phyloP scores from a whole-genome alignment of 2,329 filamentous ascomycete species.

The Annulohypoxylon truncatum region DNA sequence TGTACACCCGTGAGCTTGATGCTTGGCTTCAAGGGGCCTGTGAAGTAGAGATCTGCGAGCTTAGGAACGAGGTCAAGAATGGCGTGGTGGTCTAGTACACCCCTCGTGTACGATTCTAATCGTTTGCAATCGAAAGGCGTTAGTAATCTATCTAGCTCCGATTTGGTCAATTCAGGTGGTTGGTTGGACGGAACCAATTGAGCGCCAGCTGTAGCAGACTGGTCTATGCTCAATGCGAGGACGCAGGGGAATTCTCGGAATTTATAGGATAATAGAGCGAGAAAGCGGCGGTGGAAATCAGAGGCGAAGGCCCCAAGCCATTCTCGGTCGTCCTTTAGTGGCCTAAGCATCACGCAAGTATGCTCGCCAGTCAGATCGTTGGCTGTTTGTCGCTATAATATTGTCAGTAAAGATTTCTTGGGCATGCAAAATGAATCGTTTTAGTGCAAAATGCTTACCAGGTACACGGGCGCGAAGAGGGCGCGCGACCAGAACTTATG shows the following conservation, averaged over 20 bases:
- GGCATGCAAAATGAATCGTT: not conserved
- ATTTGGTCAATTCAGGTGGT: slow-evolving; percentile 72
- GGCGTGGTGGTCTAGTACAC: slow-evolving; percentile 97
- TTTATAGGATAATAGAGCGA: slow-evolving; percentile 89
- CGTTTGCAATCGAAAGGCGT: slow-evolving; percentile 96
- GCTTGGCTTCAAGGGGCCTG: slow-evolving; percentile 73
- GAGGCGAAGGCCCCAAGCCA: slow-evolving; percentile 93
- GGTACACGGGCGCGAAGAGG: slow-evolving; percentile 87
- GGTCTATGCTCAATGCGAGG: slow-evolving; percentile 86
- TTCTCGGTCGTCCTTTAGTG: slow-evolving; percentile 77
- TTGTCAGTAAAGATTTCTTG: slow-evolving; percentile 10
- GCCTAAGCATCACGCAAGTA: slow-evolving; percentile 95
- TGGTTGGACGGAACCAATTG: slow-evolving; percentile 70
- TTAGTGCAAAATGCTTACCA: slow-evolving; percentile 53
- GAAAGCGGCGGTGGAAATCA: slow-evolving; percentile 95
- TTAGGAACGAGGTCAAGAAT: slow-evolving; percentile 91
- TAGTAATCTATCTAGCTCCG: slow-evolving; percentile 80
- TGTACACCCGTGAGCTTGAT: slow-evolving; percentile 86
- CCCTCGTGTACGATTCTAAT: slow-evolving; percentile 94
- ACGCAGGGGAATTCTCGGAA: slow-evolving; percentile 85
- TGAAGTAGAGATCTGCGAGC: slow-evolving; percentile 87
- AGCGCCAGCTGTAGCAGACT: slow-evolving; percentile 81
- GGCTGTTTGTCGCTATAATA: slow-evolving; percentile 78
- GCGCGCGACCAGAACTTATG: slow-evolving; percentile 98
- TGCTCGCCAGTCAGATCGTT: slow-evolving; percentile 98